Evolutionary conservation across 176 grass and related monocot species (phyloP).

Genomic region (Oryza meridionalis): DNA sequence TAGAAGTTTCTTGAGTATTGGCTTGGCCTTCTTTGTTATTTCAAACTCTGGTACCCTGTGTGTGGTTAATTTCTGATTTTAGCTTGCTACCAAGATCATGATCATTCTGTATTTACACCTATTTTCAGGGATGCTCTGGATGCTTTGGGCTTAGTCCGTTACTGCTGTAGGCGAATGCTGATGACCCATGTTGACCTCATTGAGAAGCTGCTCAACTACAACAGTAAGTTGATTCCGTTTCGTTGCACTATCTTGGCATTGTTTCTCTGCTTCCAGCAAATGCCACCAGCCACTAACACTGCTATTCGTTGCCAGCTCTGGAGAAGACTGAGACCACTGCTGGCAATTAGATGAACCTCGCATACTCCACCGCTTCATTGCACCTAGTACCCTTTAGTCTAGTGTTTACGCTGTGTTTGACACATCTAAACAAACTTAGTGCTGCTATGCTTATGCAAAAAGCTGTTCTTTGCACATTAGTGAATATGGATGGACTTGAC

Average conservation of each 20-base stretch:
- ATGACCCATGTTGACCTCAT: constrained; percentile 99
- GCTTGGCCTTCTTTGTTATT: not conserved
- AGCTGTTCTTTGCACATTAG: not conserved
- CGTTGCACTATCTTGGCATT: not conserved
- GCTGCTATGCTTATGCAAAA: not conserved
- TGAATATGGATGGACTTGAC: not conserved
- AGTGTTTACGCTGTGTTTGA: not conserved
- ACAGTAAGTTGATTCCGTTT: constrained; percentile 59
- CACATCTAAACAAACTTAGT: not conserved
- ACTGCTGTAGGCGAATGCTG: constrained; percentile 93
- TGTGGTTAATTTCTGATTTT: not conserved
- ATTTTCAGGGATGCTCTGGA: constrained; percentile 85
- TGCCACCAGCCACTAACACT: constrained; percentile 4
- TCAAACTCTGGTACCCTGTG: not conserved
- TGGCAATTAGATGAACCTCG: constrained; percentile 11
- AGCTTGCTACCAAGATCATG: not conserved
- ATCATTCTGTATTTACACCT: not conserved
- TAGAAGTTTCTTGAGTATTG: not conserved
- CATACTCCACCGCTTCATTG: not conserved
- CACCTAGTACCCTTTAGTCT: constrained; percentile 5
- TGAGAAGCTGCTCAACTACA: constrained; percentile 95
- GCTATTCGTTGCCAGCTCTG: constrained; percentile 32
- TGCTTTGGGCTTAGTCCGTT: constrained; percentile 79
- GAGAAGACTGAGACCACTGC: constrained; percentile 38
- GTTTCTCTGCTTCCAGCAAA: not conserved